phyloP scores from a whole-genome alignment of 768 basidiomycete species.

The Boletus rubropictus region DNA sequence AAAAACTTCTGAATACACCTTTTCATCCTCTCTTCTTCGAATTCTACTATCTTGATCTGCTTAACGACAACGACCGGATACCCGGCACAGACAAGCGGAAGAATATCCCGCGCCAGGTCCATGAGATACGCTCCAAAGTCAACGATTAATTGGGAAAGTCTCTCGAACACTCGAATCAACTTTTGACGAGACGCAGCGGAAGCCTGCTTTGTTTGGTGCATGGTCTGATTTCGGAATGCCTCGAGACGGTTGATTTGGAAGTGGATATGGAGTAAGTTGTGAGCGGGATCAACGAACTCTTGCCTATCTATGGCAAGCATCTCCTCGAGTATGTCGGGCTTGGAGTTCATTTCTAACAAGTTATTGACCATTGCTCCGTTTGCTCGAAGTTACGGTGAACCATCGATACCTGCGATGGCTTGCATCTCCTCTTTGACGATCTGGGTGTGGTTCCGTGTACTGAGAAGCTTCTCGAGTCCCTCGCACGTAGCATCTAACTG shows the following conservation, averaged over 20 bases:
- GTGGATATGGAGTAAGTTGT: slow-evolving; percentile 86
- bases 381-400: slow-evolving; percentile 93
- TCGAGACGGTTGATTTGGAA: slow-evolving; percentile 90
- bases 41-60: slow-evolving; percentile 86
- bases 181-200: slow-evolving; percentile 62
- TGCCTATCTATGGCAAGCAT: slow-evolving; percentile 71
- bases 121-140: slow-evolving; percentile 84
- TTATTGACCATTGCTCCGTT: slow-evolving; percentile 93
- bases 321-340: slow-evolving; percentile 70
- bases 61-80: slow-evolving; percentile 85
- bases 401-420: slow-evolving; percentile 80
- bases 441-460: slow-evolving; percentile 73
- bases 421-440: slow-evolving; percentile 82
- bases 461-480: slow-evolving; percentile 74
- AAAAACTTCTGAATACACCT: slow-evolving; percentile 43
- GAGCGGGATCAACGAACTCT: slow-evolving; percentile 80
- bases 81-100: slow-evolving; percentile 74
- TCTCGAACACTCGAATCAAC: slow-evolving; percentile 76
- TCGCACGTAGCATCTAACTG: slow-evolving; percentile 88
- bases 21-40: slow-evolving; percentile 92
- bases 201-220: slow-evolving; percentile 88
- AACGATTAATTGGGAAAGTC: slow-evolving; percentile 70
- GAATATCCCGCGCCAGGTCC: slow-evolving; percentile 68
- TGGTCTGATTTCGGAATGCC: slow-evolving; percentile 87
- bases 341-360: slow-evolving; percentile 84